Percentiles rank a stretch among this genome's conserved stretches.
phyloP scores from a whole-genome alignment of 1,284 basidiomycete genomes.

The Veloboletus limbatus region DNA sequence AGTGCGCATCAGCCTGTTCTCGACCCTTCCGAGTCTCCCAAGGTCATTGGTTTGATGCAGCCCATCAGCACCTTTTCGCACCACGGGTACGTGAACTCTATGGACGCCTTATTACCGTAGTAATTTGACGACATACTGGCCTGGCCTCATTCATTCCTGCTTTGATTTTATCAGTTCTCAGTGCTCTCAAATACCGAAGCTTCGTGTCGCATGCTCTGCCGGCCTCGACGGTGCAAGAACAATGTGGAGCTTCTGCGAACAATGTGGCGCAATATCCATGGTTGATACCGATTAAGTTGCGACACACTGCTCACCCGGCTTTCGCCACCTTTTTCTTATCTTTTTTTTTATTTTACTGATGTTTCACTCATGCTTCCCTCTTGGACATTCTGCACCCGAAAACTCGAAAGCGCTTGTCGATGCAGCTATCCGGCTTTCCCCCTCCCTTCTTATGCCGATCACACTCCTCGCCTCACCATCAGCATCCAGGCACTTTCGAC shows the following conservation, averaged over 20 bases:
- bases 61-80: conserved; percentile 62
- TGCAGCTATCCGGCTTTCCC: conserved; percentile 12
- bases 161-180: conserved; percentile 43
- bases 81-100: conserved; percentile 59
- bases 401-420: conserved; percentile 25
- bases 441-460: conserved; percentile 13
- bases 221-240: conserved; percentile 61
- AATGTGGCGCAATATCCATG: conserved; percentile 85
- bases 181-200: conserved; percentile 77
- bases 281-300: conserved; percentile 62
- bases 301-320: conserved; percentile 4
- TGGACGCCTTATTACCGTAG: background rate
- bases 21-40: conserved; percentile 41
- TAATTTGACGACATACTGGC: conserved; percentile 13
- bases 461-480: conserved; percentile 6
- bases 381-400: conserved; percentile 25
- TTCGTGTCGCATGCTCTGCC: conserved; percentile 62
- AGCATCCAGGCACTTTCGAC: conserved; percentile 19
- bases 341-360: conserved; percentile 36
- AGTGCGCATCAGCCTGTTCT: conserved; percentile 57
- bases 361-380: conserved; percentile 24
- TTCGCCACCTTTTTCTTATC: conserved; percentile 29
- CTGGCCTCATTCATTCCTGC: conserved; percentile 8
- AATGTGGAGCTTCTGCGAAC: conserved; percentile 84
- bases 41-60: conserved; percentile 62